A percentile compares a stretch with the other conserved stretches of the same genome.
phyloP scores from a whole-genome alignment of 208 protist genomes.

The Wallacemonas sp. region DNA sequence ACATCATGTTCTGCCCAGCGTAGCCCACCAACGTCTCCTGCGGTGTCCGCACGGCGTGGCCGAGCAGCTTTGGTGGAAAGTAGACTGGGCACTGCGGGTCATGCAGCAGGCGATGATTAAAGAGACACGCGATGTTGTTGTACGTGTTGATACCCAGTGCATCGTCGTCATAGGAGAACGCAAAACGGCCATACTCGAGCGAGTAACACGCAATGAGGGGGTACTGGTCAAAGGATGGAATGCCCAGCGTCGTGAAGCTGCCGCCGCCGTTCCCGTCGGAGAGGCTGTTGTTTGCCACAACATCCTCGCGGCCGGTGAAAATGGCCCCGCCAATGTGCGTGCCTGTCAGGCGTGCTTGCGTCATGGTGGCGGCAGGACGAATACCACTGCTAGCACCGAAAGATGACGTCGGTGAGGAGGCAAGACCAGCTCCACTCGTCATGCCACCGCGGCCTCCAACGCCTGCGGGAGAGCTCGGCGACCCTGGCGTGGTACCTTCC shows the following conservation, averaged over 20 bases:
- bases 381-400: neutral
- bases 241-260: neutral
- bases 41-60: conserved; percentile 28
- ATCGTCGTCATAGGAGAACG: conserved; percentile 42
- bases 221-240: conserved; percentile 35
- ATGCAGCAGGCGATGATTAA: conserved; percentile 69
- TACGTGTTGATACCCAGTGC: conserved; percentile 78
- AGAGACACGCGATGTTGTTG: conserved; percentile 89
- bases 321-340: conserved; percentile 10
- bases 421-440: no score
- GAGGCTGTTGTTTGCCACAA: conserved; percentile 30
- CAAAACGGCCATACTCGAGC: conserved; percentile 82
- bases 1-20: conserved; percentile 52
- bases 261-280: neutral
- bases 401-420: neutral
- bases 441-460: no score
- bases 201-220: conserved; percentile 63
- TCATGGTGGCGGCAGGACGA: neutral
- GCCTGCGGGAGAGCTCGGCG: no score
- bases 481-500: no score
- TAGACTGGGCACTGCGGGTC: conserved; percentile 43
- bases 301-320: conserved; percentile 43
- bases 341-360: no score
- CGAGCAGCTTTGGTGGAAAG: conserved; percentile 31
- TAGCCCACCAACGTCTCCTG: conserved; percentile 48